Conservation (phyloP, 441 rosid genomes). For the Eruca vesicaria region DNA sequence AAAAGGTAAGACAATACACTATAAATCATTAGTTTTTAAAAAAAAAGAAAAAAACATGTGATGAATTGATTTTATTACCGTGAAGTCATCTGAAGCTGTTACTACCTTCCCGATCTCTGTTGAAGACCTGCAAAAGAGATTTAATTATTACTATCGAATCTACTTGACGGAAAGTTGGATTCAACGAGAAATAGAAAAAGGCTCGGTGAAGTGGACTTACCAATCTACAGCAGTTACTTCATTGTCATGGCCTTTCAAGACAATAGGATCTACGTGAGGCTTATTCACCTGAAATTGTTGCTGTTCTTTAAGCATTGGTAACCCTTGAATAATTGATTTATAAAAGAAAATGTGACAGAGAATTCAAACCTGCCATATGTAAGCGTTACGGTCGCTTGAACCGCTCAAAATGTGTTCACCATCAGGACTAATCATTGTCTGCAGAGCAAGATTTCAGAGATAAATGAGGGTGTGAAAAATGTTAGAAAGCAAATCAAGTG, state of each 20-base stretch:
- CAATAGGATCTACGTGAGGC: conserved; percentile 59
- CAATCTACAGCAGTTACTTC: conserved; percentile 95
- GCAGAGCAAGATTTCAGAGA: conserved; percentile 27
- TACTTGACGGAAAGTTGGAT: background rate
- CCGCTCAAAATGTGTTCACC: conserved; percentile 75
- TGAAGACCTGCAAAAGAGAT: conserved; percentile 52
- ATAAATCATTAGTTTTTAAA: background rate
- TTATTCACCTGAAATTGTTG: conserved; percentile 55
- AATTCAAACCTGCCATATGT: conserved; percentile 77
- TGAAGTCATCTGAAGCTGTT: conserved; percentile 81
- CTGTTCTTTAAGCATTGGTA: conserved; percentile 2
- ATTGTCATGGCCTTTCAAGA: conserved; percentile 63
- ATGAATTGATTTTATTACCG: conserved; percentile 43
- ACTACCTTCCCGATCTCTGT: conserved; percentile 66
- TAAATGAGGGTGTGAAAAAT: background rate
- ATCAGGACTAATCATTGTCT: conserved; percentile 91
- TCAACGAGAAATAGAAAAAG: background rate
- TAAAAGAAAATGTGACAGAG: conserved; percentile 6
- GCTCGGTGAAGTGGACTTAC: conserved; percentile 38
- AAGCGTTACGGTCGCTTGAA: conserved; percentile 82
- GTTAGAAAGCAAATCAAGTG: background rate
- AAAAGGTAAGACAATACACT: background rate
- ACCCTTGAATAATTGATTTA: conserved; percentile 1
- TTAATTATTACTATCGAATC: background rate
- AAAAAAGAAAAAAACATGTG: background rate